Evolutionary conservation across 1,284 basidiomycete species (phyloP), one percentile per base, ranked within the genome.

Genomic region (Ganoderma sp.): DNA sequence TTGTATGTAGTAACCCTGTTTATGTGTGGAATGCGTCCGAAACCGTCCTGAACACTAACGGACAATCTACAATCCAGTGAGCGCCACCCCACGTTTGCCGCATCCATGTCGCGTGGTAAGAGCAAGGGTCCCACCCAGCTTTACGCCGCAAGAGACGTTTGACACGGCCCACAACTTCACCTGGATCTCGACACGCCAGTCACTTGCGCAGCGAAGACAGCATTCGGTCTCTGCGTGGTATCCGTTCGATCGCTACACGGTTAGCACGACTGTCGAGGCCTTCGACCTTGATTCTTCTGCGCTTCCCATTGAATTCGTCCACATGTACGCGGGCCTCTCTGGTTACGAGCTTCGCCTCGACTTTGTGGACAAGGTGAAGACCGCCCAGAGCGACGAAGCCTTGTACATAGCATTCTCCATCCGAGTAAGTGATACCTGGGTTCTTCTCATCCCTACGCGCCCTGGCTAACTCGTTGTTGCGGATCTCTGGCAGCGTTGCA

Each of bases 201-300:
- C 59, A 1, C 34, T 64, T 3, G 63, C 67, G 0, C 61, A 61
- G 22, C 63, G 67, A 37, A 58, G 67, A 4, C 67, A 68, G 43
- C 63, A 64, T 39, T 68, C 67, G 5, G 32, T 64, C 32, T 64
- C 62, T 2, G 67, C 67, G 8, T 68, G 67, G 67, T 68, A 64
- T n/a, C 67, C 63, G 14, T 68, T 64, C 25, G 67, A 68, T 43
- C 54, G 45, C 32, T 68, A 68, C 59, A 61, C 41, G 3, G 41
- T 43, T 10, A 57, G 48, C 50, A 61, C 50, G n/a, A 64, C 59
- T n/a, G n/a, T 68, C 12, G 67, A 64, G 42, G 50, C 45, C 19
- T 68, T 68, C 34, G 52, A 48, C 58, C 45, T 43, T 41, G 9
- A 12, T 48, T 14, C n/a, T 4, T 41, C 67, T 2, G n/a, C 63